Percentiles rank a stretch among this genome's conserved stretches.
These are phyloP conservation scores for Mycena filopes DNA, from an alignment of 768 basidiomycete genomes.

Conservation along the genomic window DNA sequence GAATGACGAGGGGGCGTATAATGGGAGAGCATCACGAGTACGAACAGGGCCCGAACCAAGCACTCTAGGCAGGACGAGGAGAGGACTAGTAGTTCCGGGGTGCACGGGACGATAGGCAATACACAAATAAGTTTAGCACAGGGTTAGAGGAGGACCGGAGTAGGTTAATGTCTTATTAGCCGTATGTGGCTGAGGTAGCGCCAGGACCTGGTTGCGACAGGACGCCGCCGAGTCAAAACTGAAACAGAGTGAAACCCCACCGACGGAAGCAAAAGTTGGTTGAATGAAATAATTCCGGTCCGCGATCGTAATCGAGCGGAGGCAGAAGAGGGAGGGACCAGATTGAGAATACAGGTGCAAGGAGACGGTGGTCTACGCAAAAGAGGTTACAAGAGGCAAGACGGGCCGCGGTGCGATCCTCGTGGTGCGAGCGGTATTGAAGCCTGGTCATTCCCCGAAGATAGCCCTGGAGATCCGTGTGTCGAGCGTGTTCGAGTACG, in stretches of 20 bases:
- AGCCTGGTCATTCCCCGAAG: constrained; percentile 28
- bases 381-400: constrained; percentile 9
- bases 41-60: not conserved
- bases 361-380: not conserved
- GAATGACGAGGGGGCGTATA: not conserved
- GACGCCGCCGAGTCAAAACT: constrained; percentile 2
- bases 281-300: constrained; percentile 27
- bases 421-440: constrained; percentile 14
- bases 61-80: constrained; percentile 2
- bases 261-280: constrained; percentile 28
- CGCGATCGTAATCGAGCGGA: constrained; percentile 25
- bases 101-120: constrained; percentile 10
- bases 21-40: constrained; percentile 15
- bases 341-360: constrained; percentile 9
- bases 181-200: constrained; percentile 5
- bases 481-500: constrained; percentile 18
- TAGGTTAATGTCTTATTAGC: constrained; percentile 12
- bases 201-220: not conserved
- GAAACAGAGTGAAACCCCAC: constrained; percentile 1
- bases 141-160: not conserved
- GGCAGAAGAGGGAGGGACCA: constrained; percentile 12
- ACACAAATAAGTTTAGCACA: constrained; percentile 13
- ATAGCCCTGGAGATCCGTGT: constrained; percentile 26
- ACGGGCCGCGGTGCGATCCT: constrained; percentile 27
- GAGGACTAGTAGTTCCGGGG: constrained; percentile 8